Percentiles rank a stretch among this genome's conserved stretches.
These are phyloP conservation scores for Kregervanrija delftensis DNA, from an alignment of 805 yeast species.

Conservation along the genomic window DNA sequence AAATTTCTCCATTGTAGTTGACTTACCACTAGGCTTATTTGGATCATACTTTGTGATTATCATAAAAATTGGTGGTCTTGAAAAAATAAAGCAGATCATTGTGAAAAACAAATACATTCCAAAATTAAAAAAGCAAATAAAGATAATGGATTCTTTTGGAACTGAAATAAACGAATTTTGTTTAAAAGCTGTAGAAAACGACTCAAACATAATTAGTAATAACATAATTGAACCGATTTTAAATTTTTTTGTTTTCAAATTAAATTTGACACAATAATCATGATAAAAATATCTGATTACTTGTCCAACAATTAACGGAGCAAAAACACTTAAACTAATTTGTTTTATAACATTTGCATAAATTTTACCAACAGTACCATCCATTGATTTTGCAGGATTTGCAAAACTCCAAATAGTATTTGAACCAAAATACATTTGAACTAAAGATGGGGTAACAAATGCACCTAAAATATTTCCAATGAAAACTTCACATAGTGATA, in stretches of 20 bases:
- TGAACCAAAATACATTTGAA: slow-evolving; percentile 52
- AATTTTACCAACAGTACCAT: slow-evolving; percentile 43
- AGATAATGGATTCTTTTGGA: slow-evolving; percentile 50
- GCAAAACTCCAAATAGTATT: slow-evolving; percentile 60
- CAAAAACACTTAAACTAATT: slow-evolving; percentile 68
- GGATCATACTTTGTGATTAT: slow-evolving; percentile 34
- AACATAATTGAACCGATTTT: slow-evolving; percentile 78
- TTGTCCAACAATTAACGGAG: slow-evolving; percentile 86
- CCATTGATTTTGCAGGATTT: slow-evolving; percentile 52
- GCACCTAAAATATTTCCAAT: slow-evolving; percentile 82
- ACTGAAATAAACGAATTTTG: slow-evolving; percentile 60
- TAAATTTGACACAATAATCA: slow-evolving; percentile 49
- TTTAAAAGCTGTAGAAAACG: slow-evolving; percentile 80
- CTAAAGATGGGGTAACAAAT: slow-evolving; percentile 76
- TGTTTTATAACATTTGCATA: slow-evolving; percentile 80
- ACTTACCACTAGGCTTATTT: slow-evolving; percentile 37
- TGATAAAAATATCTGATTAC: slow-evolving; percentile 65
- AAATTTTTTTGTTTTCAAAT: slow-evolving; percentile 48
- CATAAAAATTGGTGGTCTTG: slow-evolving; percentile 49
- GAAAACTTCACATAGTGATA: slow-evolving; percentile 77
- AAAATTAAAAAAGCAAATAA: slow-evolving; percentile 73
- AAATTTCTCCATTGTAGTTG: slow-evolving; percentile 38
- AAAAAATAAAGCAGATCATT: slow-evolving; percentile 44
- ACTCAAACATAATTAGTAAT: slow-evolving; percentile 46
- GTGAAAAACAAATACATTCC: slow-evolving; percentile 77